Conservation (phyloP, 768 basidiomycete genomes). For the Lentinus brumalis region DNA sequence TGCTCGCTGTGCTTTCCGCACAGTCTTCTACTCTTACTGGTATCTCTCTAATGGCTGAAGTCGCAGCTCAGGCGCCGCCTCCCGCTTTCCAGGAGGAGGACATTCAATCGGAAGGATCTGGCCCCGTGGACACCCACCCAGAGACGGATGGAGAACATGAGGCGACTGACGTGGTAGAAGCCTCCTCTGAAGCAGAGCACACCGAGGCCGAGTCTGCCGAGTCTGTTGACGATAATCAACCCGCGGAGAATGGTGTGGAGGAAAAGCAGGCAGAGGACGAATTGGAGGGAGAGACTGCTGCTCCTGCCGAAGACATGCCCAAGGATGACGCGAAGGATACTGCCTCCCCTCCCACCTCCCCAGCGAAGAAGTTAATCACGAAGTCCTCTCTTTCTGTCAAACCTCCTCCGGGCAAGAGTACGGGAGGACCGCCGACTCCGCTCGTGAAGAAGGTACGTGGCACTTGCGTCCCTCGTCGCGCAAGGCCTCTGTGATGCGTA, state of each 20-base stretch:
- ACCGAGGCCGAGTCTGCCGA: slow-evolving; percentile 9
- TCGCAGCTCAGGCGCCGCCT: slow-evolving; percentile 27
- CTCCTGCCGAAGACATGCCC: slow-evolving; percentile 19
- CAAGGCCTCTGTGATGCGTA: background rate
- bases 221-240: slow-evolving; percentile 17
- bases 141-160: slow-evolving; percentile 39
- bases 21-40: slow-evolving; percentile 20
- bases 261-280: slow-evolving; percentile 3
- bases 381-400: slow-evolving; percentile 42
- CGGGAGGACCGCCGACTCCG: slow-evolving; percentile 49
- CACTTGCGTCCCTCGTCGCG: slow-evolving; percentile 7
- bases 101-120: slow-evolving; percentile 25
- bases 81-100: slow-evolving; percentile 24
- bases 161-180: slow-evolving; percentile 36
- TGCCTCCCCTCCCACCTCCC: slow-evolving; percentile 21
- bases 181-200: slow-evolving; percentile 19
- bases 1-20: slow-evolving; percentile 18
- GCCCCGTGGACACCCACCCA: slow-evolving; percentile 26
- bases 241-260: slow-evolving; percentile 15
- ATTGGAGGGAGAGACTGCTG: slow-evolving; percentile 4
- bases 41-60: slow-evolving; percentile 38
- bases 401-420: slow-evolving; percentile 47
- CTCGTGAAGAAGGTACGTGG: slow-evolving; percentile 68
- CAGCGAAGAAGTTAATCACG: slow-evolving; percentile 27
- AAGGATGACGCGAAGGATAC: slow-evolving; percentile 20